phyloP scores from a whole-genome alignment of 352 stramenopile species.

The Blastocystis sp. region DNA sequence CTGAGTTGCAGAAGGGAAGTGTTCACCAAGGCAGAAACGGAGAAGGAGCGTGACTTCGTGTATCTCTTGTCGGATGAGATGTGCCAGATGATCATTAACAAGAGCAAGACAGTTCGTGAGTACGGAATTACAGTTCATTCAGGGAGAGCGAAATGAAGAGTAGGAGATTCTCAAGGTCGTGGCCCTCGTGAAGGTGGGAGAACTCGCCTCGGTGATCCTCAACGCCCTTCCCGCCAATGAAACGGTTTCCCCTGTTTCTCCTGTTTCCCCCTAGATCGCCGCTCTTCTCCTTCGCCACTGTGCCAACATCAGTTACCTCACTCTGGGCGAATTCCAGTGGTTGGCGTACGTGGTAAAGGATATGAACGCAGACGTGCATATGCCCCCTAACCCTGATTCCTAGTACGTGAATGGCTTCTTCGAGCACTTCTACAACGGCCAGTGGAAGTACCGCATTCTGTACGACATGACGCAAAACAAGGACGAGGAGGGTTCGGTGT shows the following conservation, averaged over 20 bases:
- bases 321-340: slow-evolving; percentile 38
- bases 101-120: neutral
- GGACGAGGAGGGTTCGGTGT: neutral
- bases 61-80: neutral
- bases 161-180: slow-evolving; percentile 47
- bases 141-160: neutral
- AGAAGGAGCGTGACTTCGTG: neutral
- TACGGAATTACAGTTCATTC: neutral
- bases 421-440: slow-evolving; percentile 43
- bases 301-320: neutral
- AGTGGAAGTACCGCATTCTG: slow-evolving; percentile 12
- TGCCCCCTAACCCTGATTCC: neutral
- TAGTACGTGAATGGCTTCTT: slow-evolving; percentile 34
- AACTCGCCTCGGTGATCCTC: neutral
- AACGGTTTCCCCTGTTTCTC: neutral
- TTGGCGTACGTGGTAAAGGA: neutral
- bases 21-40: neutral
- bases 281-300: slow-evolving; percentile 11
- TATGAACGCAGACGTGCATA: neutral
- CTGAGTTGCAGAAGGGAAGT: neutral
- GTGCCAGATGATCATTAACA: neutral
- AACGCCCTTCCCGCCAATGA: neutral
- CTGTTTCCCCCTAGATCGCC: neutral
- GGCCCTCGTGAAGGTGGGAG: neutral
- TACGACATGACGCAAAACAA: neutral